Percentiles rank a stretch among this genome's conserved stretches.
Conservation (phyloP, 148 eudicot genomes). For the Spergularia bocconei region DNA sequence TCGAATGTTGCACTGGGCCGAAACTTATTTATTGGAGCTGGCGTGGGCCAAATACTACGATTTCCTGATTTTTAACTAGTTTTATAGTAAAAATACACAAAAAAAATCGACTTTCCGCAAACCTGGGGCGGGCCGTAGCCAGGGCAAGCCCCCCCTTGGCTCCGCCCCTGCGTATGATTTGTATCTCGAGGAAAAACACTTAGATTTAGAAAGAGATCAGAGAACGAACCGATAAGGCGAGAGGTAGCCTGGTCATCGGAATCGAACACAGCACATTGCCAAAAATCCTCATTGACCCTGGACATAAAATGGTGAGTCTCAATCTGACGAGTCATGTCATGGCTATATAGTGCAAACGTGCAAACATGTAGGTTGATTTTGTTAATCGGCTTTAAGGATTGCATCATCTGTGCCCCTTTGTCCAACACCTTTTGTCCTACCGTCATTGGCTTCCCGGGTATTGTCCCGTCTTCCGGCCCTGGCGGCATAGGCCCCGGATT, state of each 20-base stretch:
- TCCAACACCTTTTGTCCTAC: conserved; percentile 55
- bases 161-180: too few relatives aligned
- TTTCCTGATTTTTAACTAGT: too few relatives aligned
- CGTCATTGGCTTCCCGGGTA: conserved; percentile 61
- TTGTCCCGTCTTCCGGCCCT: conserved; percentile 24
- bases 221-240: conserved; percentile 59
- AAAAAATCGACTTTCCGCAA: too few relatives aligned
- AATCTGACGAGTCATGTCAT: conserved; percentile 74
- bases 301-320: conserved; percentile 72
- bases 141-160: too few relatives aligned
- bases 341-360: conserved; percentile 67
- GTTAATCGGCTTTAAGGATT: conserved; percentile 57
- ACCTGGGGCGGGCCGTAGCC: too few relatives aligned
- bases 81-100: too few relatives aligned
- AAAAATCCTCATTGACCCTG: conserved; percentile 62
- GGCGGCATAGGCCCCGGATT: conserved; percentile 28
- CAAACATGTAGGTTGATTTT: conserved; percentile 58
- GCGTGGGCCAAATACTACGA: too few relatives aligned
- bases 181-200: too few relatives aligned
- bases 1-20: too few relatives aligned
- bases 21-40: too few relatives aligned
- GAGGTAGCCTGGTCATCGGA: conserved; percentile 43
- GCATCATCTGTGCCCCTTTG: conserved; percentile 64
- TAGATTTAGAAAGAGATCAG: too few relatives aligned
- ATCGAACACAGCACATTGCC: conserved; percentile 84